phyloP scores from a whole-genome alignment of 1,284 basidiomycete genomes.

The Ustilago hordei region DNA sequence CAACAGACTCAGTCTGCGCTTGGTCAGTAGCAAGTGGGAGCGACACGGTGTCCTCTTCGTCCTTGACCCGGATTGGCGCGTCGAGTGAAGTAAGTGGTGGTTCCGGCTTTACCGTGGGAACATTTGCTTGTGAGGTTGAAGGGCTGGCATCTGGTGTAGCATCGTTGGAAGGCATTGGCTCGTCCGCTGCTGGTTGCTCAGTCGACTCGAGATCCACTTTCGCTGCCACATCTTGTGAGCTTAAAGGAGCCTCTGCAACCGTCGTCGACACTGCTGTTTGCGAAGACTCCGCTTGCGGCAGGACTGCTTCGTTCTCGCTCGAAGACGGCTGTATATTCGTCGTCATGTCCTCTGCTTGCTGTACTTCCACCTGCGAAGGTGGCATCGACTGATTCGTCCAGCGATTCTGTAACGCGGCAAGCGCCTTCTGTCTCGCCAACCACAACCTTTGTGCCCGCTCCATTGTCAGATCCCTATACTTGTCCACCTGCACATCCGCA shows the following conservation, averaged over 20 bases:
- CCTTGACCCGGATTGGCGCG: constrained; percentile 15
- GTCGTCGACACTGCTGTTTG: background rate
- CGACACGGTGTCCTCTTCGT: constrained; percentile 1
- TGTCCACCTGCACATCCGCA: constrained; percentile 1
- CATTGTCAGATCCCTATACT: constrained; percentile 50
- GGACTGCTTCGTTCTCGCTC: background rate
- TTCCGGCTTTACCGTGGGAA: constrained; percentile 15
- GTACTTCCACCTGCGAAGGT: background rate
- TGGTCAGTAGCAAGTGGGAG: background rate
- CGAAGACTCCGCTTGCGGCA: background rate
- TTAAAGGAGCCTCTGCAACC: background rate
- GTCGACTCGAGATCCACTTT: constrained; percentile 1
- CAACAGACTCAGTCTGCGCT: background rate
- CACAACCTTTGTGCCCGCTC: constrained; percentile 53
- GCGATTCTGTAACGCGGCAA: constrained; percentile 46
- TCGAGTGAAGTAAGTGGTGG: background rate
- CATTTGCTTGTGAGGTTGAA: background rate
- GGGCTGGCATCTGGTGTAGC: background rate
- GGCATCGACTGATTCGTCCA: constrained; percentile 2
- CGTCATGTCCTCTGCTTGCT: background rate
- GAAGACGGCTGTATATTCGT: background rate
- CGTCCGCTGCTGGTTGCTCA: background rate
- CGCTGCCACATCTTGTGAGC: background rate
- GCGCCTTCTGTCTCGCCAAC: constrained; percentile 48
- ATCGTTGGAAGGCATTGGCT: background rate